Percentiles rank a stretch among this genome's conserved stretches.
These are phyloP conservation scores for Beauveria sp. DNA, from an alignment of 2,329 filamentous ascomycete species.

Conservation along the genomic window DNA sequence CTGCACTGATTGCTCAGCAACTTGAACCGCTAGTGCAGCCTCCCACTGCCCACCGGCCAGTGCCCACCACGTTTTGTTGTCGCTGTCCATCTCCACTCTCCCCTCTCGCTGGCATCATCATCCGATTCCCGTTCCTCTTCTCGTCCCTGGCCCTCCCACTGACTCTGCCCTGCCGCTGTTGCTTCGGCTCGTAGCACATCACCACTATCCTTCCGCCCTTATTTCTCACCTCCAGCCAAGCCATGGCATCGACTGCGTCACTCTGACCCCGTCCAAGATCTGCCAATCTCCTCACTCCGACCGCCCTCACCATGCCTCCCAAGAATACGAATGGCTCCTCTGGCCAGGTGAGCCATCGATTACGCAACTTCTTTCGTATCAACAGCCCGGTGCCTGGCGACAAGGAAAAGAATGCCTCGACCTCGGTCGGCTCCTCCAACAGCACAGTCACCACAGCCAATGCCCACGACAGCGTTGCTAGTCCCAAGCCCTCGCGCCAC, in stretches of 20 bases:
- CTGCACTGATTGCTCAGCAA: conserved; percentile 2
- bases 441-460: conserved; percentile 9
- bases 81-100: conserved; percentile 6
- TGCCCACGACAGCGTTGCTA: conserved; percentile 16
- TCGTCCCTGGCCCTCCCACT: not conserved
- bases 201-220: not conserved
- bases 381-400: conserved; percentile 37
- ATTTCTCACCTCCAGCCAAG: not conserved
- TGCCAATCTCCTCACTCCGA: conserved; percentile 12
- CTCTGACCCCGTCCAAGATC: conserved; percentile 4
- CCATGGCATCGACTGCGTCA: conserved; percentile 7
- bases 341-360: conserved; percentile 58
- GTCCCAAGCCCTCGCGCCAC: conserved; percentile 63
- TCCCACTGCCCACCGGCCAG: too few species aligned
- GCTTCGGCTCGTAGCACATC: not conserved
- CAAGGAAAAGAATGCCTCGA: conserved; percentile 56
- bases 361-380: conserved; percentile 67
- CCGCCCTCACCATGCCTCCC: conserved; percentile 36
- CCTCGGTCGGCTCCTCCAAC: conserved; percentile 13
- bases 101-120: conserved; percentile 8
- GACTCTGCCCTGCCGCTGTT: not conserved
- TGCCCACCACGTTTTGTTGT: too few species aligned
- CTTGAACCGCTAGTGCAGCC: not conserved
- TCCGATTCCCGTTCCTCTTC: conserved; percentile 5
- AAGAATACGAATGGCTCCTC: conserved; percentile 43